Conservation (phyloP, 139 green algal species). For the Pycnococcus provasolii region DNA sequence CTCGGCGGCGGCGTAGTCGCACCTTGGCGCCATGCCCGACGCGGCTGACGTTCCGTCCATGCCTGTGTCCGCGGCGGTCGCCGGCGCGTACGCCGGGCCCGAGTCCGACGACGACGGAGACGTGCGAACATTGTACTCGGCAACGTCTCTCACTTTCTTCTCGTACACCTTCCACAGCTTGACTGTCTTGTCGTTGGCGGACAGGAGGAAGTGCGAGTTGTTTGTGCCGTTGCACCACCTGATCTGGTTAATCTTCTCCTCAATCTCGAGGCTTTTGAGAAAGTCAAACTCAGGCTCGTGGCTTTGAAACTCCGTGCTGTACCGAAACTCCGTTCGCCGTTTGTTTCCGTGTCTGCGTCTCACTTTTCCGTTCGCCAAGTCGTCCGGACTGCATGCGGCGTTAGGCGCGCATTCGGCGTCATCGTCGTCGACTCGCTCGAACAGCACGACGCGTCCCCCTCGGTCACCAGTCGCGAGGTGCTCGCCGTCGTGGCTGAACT, state of each 20-base stretch:
- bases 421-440: conserved; percentile 59
- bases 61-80: no score
- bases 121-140: conserved; percentile 65
- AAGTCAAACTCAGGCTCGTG: conserved; percentile 99
- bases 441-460: conserved; percentile 90
- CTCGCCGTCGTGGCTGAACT: conserved; percentile 85
- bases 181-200: conserved; percentile 86
- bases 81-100: neutral
- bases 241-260: conserved; percentile 99
- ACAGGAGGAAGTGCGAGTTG: conserved; percentile 35
- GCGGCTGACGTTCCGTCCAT: neutral
- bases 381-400: neutral
- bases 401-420: neutral
- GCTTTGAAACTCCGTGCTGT: conserved; percentile 97
- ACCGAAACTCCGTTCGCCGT: conserved; percentile 68
- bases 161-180: conserved; percentile 95
- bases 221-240: conserved; percentile 54
- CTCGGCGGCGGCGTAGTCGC: no score
- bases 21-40: no score
- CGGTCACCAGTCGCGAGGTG: conserved; percentile 90
- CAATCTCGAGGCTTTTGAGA: conserved; percentile 95
- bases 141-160: conserved; percentile 62
- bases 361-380: neutral
- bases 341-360: neutral
- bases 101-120: neutral